Conservation (phyloP, 1,284 basidiomycete species). For the Pascua sp. region DNA sequence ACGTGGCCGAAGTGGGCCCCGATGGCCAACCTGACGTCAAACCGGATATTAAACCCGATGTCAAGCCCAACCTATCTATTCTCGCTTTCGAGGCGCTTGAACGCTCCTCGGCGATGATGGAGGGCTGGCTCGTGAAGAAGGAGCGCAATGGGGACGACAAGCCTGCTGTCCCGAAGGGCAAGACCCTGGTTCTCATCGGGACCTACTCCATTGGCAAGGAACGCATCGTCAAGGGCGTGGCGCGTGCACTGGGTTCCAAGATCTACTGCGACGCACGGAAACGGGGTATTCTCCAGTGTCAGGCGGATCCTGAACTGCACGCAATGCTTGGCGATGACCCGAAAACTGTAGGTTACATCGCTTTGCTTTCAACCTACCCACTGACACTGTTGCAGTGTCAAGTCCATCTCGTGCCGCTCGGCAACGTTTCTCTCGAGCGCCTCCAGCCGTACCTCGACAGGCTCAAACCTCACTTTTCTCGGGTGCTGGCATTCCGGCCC, state of each 20-base stretch:
- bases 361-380: not conserved
- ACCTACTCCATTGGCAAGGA: constrained; percentile 98
- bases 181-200: constrained; percentile 76
- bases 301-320: constrained; percentile 77
- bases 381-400: constrained; percentile 54
- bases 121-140: constrained; percentile 48
- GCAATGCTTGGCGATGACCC: constrained; percentile 74
- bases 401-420: constrained; percentile 82
- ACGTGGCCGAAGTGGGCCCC: not conserved
- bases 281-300: constrained; percentile 70
- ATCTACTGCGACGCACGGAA: constrained; percentile 88
- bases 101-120: constrained; percentile 46
- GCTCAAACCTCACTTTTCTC: constrained; percentile 69
- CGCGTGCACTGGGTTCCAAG: constrained; percentile 73
- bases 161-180: constrained; percentile 30
- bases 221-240: constrained; percentile 91
- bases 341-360: constrained; percentile 46
- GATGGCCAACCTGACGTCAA: not conserved
- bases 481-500: constrained; percentile 78
- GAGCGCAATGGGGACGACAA: constrained; percentile 15
- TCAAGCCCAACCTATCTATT: constrained; percentile 8
- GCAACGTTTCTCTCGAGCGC: constrained; percentile 71
- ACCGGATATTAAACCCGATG: constrained; percentile 6
- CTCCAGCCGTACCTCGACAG: constrained; percentile 73
- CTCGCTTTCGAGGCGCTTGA: constrained; percentile 24